phyloP scores from a whole-genome alignment of 768 basidiomycete genomes.

The Tremella fuciformis region DNA sequence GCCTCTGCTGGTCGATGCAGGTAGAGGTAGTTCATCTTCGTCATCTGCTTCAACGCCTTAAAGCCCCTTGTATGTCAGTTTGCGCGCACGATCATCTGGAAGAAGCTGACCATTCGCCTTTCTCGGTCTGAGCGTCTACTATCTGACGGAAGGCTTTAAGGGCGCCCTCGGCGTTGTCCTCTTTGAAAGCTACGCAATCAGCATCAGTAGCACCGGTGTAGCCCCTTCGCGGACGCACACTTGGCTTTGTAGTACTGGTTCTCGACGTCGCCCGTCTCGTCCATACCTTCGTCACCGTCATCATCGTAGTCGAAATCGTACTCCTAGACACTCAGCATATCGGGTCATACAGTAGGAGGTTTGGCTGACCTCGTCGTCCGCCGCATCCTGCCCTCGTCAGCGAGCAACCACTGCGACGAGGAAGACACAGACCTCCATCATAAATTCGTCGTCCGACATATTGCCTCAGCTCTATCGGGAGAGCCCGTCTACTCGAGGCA shows the following conservation, averaged over 20 bases:
- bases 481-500: too few species aligned
- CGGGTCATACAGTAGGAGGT: neutral
- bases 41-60: slow-evolving; percentile 96
- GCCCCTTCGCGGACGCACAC: slow-evolving; percentile 58
- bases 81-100: neutral
- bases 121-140: slow-evolving; percentile 80
- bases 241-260: slow-evolving; percentile 99
- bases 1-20: slow-evolving; percentile 80
- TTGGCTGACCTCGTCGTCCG: slow-evolving; percentile 50
- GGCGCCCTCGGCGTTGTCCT: slow-evolving; percentile 88
- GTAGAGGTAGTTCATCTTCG: slow-evolving; percentile 81
- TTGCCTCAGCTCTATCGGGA: too few species aligned
- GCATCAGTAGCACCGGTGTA: neutral
- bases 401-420: neutral
- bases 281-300: slow-evolving; percentile 62
- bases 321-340: slow-evolving; percentile 58
- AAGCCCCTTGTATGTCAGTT: slow-evolving; percentile 70
- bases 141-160: slow-evolving; percentile 84
- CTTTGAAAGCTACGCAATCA: slow-evolving; percentile 73
- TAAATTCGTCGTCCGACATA: slow-evolving; percentile 55
- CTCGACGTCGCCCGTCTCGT: slow-evolving; percentile 83
- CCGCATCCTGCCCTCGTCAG: slow-evolving; percentile 44
- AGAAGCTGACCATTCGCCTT: slow-evolving; percentile 80
- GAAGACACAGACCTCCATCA: slow-evolving; percentile 50
- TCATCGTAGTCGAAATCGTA: slow-evolving; percentile 95